These are phyloP conservation scores for Fraxinus excelsior DNA, from an alignment of 257 asterid genomes.

Conservation along the genomic window DNA sequence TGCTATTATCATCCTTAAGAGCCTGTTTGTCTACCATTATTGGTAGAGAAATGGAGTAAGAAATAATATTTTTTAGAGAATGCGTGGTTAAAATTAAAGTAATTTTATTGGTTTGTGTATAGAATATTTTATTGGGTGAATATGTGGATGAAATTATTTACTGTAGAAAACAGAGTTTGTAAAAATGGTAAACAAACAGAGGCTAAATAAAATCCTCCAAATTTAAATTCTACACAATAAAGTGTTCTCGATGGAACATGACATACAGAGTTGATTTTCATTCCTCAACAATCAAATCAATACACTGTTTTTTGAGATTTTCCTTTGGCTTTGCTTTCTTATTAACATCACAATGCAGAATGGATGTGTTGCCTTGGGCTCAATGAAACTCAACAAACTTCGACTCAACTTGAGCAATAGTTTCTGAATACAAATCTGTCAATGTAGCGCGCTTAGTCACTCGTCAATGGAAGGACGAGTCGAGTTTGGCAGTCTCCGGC, in stretches of 20 bases:
- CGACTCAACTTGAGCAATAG: not conserved
- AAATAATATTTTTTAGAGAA: no score
- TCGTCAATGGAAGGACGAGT: slow-evolving; percentile 53
- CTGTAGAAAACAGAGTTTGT: no score
- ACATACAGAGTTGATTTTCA: not conserved
- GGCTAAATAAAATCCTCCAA: no score
- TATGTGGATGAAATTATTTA: no score
- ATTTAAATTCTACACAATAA: not conserved
- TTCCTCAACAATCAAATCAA: not conserved
- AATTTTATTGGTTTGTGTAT: no score
- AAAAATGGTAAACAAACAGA: no score
- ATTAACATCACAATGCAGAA: not conserved
- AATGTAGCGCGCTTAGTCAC: slow-evolving; percentile 18
- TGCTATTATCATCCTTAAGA: no score
- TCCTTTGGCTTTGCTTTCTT: not conserved
- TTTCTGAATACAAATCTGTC: not conserved
- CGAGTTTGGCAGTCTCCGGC: slow-evolving; percentile 70
- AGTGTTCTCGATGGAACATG: not conserved
- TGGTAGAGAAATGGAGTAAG: no score
- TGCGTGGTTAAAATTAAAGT: no score
- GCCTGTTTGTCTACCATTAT: no score
- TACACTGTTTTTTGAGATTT: not conserved
- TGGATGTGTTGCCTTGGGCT: not conserved
- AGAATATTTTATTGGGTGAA: no score
- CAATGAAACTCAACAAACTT: not conserved